phyloP scores from a whole-genome alignment of 2,329 filamentous ascomycete genomes.

The Sporothrix mexicana region DNA sequence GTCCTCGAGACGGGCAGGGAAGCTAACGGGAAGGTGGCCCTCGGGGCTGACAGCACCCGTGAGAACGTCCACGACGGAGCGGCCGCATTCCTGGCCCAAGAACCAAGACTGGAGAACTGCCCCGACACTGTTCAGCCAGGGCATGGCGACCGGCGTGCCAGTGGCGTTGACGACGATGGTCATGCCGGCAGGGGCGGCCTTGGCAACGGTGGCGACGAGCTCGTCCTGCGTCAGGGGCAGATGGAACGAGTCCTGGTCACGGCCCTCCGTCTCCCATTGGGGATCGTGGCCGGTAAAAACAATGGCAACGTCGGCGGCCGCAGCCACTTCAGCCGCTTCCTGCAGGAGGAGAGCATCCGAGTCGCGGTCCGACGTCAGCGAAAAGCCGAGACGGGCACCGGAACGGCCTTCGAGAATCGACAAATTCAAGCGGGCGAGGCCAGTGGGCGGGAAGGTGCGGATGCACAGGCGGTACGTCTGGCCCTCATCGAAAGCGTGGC shows the following conservation, averaged over 20 bases:
- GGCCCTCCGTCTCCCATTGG: conserved; percentile 76
- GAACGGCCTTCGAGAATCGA: conserved; percentile 71
- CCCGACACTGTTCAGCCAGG: conserved; percentile 69
- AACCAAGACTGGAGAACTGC: conserved; percentile 75
- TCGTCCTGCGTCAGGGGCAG: conserved; percentile 63
- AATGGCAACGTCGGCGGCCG: conserved; percentile 65
- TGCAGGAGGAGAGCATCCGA: conserved; percentile 52
- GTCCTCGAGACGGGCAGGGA: conserved; percentile 70
- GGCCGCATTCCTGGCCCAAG: conserved; percentile 71
- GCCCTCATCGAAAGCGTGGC: neutral
- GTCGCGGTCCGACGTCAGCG: conserved; percentile 64
- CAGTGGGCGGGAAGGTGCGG: neutral
- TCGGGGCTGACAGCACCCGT: conserved; percentile 68
- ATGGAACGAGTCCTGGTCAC: conserved; percentile 65
- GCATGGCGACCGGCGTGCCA: conserved; percentile 70
- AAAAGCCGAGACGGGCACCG: conserved; percentile 66
- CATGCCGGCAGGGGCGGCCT: conserved; percentile 60
- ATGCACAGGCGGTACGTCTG: conserved; percentile 15
- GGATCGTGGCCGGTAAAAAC: conserved; percentile 74
- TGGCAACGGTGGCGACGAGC: conserved; percentile 65
- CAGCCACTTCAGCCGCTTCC: neutral
- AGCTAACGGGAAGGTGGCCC: conserved; percentile 69
- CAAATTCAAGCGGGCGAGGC: conserved; percentile 52
- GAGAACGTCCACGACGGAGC: conserved; percentile 69
- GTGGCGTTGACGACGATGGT: conserved; percentile 73